phyloP scores from a whole-genome alignment of 2,329 filamentous ascomycete genomes.

The Fusarium sp. region DNA sequence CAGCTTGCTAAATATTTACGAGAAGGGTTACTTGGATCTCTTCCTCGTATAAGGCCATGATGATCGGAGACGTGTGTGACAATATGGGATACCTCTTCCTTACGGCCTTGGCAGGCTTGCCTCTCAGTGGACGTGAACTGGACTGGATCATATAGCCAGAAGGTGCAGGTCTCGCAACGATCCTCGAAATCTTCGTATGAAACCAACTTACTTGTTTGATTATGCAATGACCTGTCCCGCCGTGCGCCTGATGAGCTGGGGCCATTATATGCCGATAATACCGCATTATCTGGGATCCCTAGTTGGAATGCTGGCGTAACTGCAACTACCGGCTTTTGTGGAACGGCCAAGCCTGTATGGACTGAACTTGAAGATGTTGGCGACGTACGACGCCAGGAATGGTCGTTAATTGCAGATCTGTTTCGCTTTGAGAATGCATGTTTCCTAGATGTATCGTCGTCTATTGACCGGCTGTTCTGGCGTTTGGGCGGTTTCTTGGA shows the following conservation, averaged over 20 bases:
- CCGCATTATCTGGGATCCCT: no score
- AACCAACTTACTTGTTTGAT: neutral
- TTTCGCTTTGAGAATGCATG: conserved; percentile 18
- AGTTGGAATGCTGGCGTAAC: neutral
- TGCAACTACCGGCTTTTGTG: neutral
- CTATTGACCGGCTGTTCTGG: conserved; percentile 34
- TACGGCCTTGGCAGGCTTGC: conserved; percentile 30
- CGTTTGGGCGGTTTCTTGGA: conserved; percentile 33
- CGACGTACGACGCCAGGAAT: neutral
- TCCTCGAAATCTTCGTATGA: conserved; percentile 16
- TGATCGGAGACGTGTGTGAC: conserved; percentile 40
- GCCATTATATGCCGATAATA: no score
- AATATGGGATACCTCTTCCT: conserved; percentile 43
- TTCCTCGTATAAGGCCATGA: conserved; percentile 42
- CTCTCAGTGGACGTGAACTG: conserved; percentile 24
- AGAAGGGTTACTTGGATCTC: conserved; percentile 21
- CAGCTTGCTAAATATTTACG: conserved; percentile 41
- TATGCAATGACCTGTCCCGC: neutral
- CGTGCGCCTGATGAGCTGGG: no score
- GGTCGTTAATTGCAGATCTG: conserved; percentile 1
- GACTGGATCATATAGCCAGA: conserved; percentile 23
- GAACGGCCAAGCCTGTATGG: neutral
- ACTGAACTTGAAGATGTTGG: conserved; percentile 1
- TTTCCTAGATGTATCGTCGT: conserved; percentile 26
- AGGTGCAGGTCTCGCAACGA: conserved; percentile 32